Base-by-base conservation (phyloP, 31 red algal species). In the Endocladia muricata region DNA sequence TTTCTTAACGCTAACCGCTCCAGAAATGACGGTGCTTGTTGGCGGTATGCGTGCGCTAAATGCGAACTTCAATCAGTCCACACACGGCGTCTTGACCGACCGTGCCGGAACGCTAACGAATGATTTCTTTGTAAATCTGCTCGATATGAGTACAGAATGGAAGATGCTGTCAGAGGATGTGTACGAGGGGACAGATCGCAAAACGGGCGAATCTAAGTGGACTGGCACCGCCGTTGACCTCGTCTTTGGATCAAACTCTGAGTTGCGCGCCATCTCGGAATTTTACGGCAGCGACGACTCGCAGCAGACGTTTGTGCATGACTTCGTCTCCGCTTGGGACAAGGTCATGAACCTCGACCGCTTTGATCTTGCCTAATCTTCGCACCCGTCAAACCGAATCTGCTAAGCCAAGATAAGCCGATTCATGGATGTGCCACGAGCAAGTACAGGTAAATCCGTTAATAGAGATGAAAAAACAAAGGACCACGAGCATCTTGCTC, bases 341-440 rank as follows among this genome's bases (percentile, higher is more conserved):
- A 71, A 71, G 67, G 67, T 71, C 8, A 71, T 71, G 67, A 71
- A 52, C 19, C 36, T 52, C 26, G 67, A 71, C 28, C 67, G 67
- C 26, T 71, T 71, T 52, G 67, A 71, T 30, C 8, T 63, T 26
- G 59, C 59, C 26, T 63, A 63, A 63, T 52, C 13, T 52, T n/a
- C n/a, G n/a, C n/a, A n/a, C n/a, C n/a, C n/a, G n/a, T n/a, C n/a
- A n/a, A n/a, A n/a, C n/a, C n/a, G n/a, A n/a, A n/a, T n/a, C n/a
- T n/a, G n/a, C n/a, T n/a, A n/a, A n/a, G n/a, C n/a, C n/a, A n/a
- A n/a, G n/a, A n/a, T n/a, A n/a, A n/a, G n/a, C n/a, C n/a, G n/a
- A n/a, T n/a, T n/a, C n/a, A n/a, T n/a, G n/a, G n/a, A n/a, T n/a
- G n/a, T n/a, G n/a, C n/a, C n/a, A n/a, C n/a, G n/a, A n/a, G n/a